Evolutionary conservation across 805 yeast species (phyloP), one percentile per base, ranked within the genome.

Genomic region (Scheffersomyces ergatensis): DNA sequence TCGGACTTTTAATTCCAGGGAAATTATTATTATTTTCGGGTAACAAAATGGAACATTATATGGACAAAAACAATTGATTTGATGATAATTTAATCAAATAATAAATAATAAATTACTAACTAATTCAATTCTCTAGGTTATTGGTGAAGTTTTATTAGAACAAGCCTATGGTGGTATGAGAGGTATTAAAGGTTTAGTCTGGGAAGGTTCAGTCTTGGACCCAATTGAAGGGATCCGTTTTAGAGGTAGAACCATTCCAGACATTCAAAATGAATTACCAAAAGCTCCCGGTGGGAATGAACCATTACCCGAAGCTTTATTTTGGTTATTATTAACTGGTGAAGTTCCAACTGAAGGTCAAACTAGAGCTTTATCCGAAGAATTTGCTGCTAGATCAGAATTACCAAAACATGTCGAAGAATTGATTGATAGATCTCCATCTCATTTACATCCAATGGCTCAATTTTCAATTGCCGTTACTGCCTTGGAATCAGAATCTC

Each of bases 121-220:
- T 45, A 43, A 47, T 49, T 26, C n/a, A 30, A 41, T 48, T 49
- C 39, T 18, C 32, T 23, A 63, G 69, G 69, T 70, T 29, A 69
- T 70, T 48, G 75, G 75, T 46, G 74, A 70, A 57, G 75, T 70
- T 48, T 55, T 65, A 39, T 60, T 65, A 36, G 72, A 65, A 59
- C 72, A 65, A 57, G 72, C 65, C 33, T 70, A 70, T 56, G 90
- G 90, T 51, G 92, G 93, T 47, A 85, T 85, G 92, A 76, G 92
- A 59, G 90, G 90, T 39, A 75, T 81, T 60, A 77, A 77, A 59
- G 78, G 85, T 38, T 71, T 85, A 58, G 80, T 83, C 42, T 85
- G 93, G 93, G 89, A 85, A 57, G 82, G 89, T 40, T 83, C 90
- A 12, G 80, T 78, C 34, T 78, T 85, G 51, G 92, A 85, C 60